Evolutionary conservation across 2,329 filamentous ascomycete species (phyloP), one percentile per base, ranked within the genome.

Genomic region (Apiospora saccharicola): DNA sequence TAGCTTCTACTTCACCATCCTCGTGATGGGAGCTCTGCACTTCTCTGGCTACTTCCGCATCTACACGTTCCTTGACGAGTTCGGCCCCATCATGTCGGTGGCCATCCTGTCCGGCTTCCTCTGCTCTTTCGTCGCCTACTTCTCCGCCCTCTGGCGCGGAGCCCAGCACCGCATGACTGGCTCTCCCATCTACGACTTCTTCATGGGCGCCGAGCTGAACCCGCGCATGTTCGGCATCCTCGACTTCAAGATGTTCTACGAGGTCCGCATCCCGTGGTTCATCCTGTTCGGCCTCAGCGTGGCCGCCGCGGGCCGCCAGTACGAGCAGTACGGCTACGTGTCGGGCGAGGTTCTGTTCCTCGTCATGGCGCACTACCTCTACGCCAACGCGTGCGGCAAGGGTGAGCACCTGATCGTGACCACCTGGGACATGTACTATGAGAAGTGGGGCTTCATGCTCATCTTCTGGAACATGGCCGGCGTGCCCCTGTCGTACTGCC

Each of bases 381-480:
- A 98, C 79, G 94, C 94, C 80, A 96, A 97, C 82, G 94, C 95
- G 70, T 98, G 95, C 85, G 91, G 92, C 77, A 98, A 98, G 86
- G 95, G 93, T 68, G 95, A 98, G 84, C 94, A 98, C 83, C 90
- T 94, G 80, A 98, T 98, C 82, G 89, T 94, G 73, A 93, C 93
- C 12, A 96, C 94, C 69, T 98, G 95, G 92, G 95, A 98, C 79
- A 97, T 98, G 92, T 97, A 97, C 86, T 96, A 94, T 78, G 95
- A 98, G 87, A 98, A 98, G 85, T 95, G 94, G 90, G 95, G 95
- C 70, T 98, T 98, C 86, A 98, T 98, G 95, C 90, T 98, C 76
- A 97, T 97, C 82, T 98, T 98, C 90, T 98, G 95, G 95, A 98
- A 98, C 84, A 87, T 98, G 81, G 94, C 95, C 67, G 95, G 95